Evolutionary conservation across 208 protist genomes (phyloP), one percentile per base, ranked within the genome.

Genomic region (Leishmania tropica): DNA sequence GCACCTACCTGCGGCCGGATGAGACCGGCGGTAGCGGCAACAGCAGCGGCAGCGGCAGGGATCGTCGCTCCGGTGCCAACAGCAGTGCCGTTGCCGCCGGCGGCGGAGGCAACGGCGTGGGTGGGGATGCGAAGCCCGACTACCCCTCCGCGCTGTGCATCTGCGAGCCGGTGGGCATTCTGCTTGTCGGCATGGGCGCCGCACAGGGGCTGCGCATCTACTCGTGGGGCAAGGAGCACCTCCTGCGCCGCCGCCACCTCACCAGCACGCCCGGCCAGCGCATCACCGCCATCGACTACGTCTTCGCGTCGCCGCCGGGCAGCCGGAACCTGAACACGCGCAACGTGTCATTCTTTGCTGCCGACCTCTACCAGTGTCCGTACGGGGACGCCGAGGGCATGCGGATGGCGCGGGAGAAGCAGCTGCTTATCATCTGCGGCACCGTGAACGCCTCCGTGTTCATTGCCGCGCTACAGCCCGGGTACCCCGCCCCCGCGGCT

Each of bases 181-280:
- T 97, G 48, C 90, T 96, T 79, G 94, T 96, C 37, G 94, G 92
- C 47, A 80, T 97, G 72, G 90, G 91, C 42, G 80, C 76, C 8
- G 86, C 80, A 31, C 83, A 88, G 48, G 94, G 93, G 15, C 85
- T 97, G 67, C 93, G 90, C n/a, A 75, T 97, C n/a, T 97, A 95
- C 80, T 83, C 78, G 17, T 95, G 89, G 85, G 92, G 94, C 11
- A 87, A 90, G 73, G 76, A 88, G 65, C 89, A 94, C 58, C 89
- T 97, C 40, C 83, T 97, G 65, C 89, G 88, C 5, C 89, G 92
- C 62, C 86, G 91, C 17, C 84, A 90, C 65, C 87, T 97, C 24
- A 75, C 89, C 31, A 85, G 92, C 79, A 90, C 93, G 8, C 90
- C 91, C 2, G 82, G 82, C 0, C 79, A 85, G 51, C 91, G 92